A percentile compares a stretch with the other conserved stretches of the same genome.
phyloP scores from a whole-genome alignment of 2,329 filamentous ascomycete species.

The Botrytis fragariae region DNA sequence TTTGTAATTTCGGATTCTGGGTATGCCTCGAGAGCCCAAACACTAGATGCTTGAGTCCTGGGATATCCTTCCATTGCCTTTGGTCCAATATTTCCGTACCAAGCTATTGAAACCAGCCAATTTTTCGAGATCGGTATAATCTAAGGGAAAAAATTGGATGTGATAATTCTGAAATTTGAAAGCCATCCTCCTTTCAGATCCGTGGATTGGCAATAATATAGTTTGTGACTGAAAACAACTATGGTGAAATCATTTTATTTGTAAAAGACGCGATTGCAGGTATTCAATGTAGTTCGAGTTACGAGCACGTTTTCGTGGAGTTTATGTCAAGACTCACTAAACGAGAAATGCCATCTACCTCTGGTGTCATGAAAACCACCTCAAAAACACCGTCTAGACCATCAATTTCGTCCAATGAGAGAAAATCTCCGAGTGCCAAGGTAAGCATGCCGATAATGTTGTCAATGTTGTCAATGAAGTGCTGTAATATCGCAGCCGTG shows the following conservation, averaged over 20 bases:
- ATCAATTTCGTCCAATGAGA: background rate
- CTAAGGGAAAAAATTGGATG: background rate
- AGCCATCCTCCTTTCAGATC: background rate
- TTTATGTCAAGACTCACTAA: background rate
- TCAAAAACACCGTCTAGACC: background rate
- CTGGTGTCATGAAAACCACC: background rate
- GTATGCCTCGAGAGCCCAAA: background rate
- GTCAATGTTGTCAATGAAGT: background rate
- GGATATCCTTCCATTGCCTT: background rate
- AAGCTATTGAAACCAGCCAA: background rate
- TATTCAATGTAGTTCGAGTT: background rate
- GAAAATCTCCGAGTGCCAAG: too few species aligned
- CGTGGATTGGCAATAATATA: background rate
- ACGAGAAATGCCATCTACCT: background rate
- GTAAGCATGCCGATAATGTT: too few species aligned
- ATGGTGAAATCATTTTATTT: background rate
- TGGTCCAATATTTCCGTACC: background rate
- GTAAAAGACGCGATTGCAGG: background rate
- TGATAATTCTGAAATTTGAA: background rate
- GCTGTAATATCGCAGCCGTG: fast-evolving
- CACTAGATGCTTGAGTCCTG: background rate
- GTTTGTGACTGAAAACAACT: background rate
- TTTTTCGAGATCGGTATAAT: background rate
- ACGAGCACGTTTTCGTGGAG: background rate
- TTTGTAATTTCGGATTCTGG: background rate